These are phyloP conservation scores for Pugionium cornutum DNA, from an alignment of 345 rosid genomes.

Conservation along the genomic window DNA sequence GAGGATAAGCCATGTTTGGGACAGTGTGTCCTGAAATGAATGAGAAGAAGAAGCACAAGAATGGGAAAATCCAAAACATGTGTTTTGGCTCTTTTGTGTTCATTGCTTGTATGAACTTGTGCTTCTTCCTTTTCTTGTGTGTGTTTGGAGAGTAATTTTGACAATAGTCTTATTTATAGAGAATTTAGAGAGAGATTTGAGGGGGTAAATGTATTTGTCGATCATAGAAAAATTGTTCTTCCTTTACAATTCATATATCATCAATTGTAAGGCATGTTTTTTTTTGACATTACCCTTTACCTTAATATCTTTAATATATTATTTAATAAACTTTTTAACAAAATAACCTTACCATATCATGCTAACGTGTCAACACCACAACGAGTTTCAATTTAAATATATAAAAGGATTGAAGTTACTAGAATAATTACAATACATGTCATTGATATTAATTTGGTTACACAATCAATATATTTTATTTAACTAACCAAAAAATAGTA, in stretches of 20 bases:
- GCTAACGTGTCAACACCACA: too few relatives aligned
- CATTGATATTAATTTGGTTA: too few relatives aligned
- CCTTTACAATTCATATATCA: conserved; percentile 29
- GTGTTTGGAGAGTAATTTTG: conserved; percentile 27
- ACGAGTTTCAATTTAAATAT: too few relatives aligned
- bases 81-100: conserved; percentile 22
- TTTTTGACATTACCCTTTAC: neutral
- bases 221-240: conserved; percentile 14
- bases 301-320: too few relatives aligned
- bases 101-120: conserved; percentile 22
- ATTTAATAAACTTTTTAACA: too few relatives aligned
- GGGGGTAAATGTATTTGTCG: conserved; percentile 23
- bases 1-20: conserved; percentile 45
- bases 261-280: neutral
- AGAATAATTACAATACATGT: too few relatives aligned
- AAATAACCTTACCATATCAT: too few relatives aligned
- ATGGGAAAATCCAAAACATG: conserved; percentile 23
- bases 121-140: conserved; percentile 12
- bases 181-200: conserved; percentile 11
- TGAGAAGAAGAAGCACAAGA: conserved; percentile 36
- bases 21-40: conserved; percentile 23
- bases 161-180: conserved; percentile 26
- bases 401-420: too few relatives aligned
- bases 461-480: too few relatives aligned
- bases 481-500: too few relatives aligned